phyloP scores from a whole-genome alignment of 1,284 basidiomycete genomes.

The Fomes fomentarius region DNA sequence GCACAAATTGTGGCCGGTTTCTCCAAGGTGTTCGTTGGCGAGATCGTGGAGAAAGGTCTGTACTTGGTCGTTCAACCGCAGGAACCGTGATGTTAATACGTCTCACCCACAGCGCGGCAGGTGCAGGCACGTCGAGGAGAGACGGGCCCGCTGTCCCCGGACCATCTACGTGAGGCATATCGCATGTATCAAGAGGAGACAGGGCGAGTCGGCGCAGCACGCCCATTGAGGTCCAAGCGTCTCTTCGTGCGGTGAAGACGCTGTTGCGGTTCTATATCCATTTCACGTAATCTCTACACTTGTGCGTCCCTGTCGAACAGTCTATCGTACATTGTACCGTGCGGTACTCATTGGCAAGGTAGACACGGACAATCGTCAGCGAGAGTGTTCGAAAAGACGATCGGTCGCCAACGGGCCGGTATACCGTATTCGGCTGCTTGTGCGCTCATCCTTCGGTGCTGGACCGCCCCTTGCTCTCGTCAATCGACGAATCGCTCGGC shows the following conservation, averaged over 20 bases:
- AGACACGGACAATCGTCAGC: no score
- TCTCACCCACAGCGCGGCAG: conserved; percentile 57
- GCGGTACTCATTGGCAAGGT: no score
- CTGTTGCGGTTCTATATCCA: no score
- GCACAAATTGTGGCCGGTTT: conserved; percentile 90
- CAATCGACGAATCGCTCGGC: no score
- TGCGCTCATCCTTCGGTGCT: no score
- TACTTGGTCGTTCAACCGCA: neutral
- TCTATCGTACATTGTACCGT: no score
- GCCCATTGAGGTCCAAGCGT: conserved; percentile 64
- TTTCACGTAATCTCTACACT: no score
- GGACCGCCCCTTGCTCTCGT: no score
- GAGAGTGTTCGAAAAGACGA: no score
- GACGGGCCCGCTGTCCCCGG: conserved; percentile 79
- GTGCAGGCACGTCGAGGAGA: conserved; percentile 78
- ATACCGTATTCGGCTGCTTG: no score
- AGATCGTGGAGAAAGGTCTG: conserved; percentile 86
- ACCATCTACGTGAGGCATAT: conserved; percentile 88
- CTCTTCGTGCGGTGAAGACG: conserved; percentile 58
- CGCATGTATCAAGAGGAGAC: conserved; percentile 81
- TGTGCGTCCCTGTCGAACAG: no score
- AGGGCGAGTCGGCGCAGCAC: conserved; percentile 75
- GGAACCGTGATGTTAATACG: neutral
- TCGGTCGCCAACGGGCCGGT: no score
- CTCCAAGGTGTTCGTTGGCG: conserved; percentile 90